A percentile compares a stretch with the other conserved stretches of the same genome.
Conservation (phyloP, 495 filamentous ascomycete genomes). For the Patellaria atrata region DNA sequence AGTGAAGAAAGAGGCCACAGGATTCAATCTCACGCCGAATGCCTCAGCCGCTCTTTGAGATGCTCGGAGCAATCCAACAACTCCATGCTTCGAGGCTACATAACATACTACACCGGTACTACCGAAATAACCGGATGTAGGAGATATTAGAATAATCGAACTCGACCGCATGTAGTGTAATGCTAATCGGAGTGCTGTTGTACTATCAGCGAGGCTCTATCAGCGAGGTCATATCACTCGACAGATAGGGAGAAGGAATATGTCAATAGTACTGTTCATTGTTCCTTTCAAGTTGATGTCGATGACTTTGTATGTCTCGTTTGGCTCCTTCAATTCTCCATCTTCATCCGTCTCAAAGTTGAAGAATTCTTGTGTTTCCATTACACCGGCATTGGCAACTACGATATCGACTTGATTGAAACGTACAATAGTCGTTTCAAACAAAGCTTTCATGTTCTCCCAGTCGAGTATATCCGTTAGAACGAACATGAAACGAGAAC, state of each 20-base stretch:
- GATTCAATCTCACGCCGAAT: slow-evolving; percentile 8
- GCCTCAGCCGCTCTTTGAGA: slow-evolving; percentile 9
- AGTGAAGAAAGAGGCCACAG: slow-evolving; percentile 15
- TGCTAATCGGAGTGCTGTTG: slow-evolving; percentile 11
- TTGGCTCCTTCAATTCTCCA: slow-evolving; percentile 31
- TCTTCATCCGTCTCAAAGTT: slow-evolving; percentile 29
- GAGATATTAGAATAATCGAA: slow-evolving; percentile 14
- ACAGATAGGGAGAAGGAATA: neutral
- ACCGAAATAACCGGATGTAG: slow-evolving; percentile 15
- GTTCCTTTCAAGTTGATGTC: slow-evolving; percentile 33
- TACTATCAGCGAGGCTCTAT: neutral
- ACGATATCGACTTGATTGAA: slow-evolving; percentile 37
- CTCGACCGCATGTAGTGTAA: slow-evolving; percentile 12
- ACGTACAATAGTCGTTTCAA: slow-evolving; percentile 25
- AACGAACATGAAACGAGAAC: slow-evolving; percentile 18
- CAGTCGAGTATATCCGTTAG: slow-evolving; percentile 32
- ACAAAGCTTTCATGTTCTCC: slow-evolving; percentile 29
- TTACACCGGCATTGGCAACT: slow-evolving; percentile 36
- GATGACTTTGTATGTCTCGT: slow-evolving; percentile 21
- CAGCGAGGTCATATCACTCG: neutral
- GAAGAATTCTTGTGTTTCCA: slow-evolving; percentile 28
- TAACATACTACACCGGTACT: slow-evolving; percentile 11
- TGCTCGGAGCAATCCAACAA: slow-evolving; percentile 8
- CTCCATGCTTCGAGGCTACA: slow-evolving; percentile 12
- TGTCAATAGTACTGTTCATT: slow-evolving; percentile 22